These are phyloP conservation scores for Hordeum marinum DNA, from an alignment of 176 grass and related monocot species.

Conservation along the genomic window DNA sequence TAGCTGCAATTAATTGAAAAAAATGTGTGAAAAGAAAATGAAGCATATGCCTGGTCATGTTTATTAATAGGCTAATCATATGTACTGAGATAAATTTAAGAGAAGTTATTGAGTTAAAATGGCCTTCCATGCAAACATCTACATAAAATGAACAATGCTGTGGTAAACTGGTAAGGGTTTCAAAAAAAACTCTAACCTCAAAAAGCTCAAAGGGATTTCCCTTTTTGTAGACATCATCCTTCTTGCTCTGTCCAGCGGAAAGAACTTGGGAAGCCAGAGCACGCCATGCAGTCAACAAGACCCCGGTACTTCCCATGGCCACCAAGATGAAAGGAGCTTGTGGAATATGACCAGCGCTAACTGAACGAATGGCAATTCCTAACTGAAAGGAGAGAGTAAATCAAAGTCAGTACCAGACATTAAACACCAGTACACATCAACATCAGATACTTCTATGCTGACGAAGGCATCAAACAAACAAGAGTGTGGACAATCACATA, in stretches of 20 bases:
- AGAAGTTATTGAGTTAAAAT: background rate
- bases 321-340: conserved; percentile 69
- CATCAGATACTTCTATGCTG: conserved; percentile 1
- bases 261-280: conserved; percentile 63
- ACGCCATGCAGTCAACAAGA: conserved; percentile 85
- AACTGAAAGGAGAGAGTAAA: conserved; percentile 36
- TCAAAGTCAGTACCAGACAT: background rate
- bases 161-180: background rate
- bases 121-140: background rate
- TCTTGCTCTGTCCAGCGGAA: conserved; percentile 41
- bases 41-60: background rate
- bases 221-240: conserved; percentile 68
- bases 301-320: conserved; percentile 72
- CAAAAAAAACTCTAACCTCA: conserved; percentile 45
- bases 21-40: background rate
- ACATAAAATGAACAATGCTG: background rate
- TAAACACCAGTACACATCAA: background rate
- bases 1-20: background rate
- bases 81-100: background rate
- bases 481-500: background rate
- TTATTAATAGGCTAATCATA: background rate
- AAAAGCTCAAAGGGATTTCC: conserved; percentile 93
- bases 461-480: background rate
- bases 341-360: conserved; percentile 66
- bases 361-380: conserved; percentile 72